Base-by-base conservation (phyloP, 352 stramenopile genomes). In the Phytopythium boreale region DNA sequence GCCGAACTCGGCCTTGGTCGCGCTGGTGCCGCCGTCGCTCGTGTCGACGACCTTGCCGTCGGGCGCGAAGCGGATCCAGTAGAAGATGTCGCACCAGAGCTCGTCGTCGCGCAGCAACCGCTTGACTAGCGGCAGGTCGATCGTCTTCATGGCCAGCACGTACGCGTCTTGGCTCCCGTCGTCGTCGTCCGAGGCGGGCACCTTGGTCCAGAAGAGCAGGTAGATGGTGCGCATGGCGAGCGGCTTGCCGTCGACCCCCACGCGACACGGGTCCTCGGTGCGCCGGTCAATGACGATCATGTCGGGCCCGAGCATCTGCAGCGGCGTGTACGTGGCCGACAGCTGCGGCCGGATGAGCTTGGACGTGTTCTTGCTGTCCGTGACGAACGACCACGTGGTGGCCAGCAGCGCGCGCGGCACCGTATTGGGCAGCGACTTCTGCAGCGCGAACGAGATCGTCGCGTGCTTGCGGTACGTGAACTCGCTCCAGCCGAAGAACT, bases 31-130 rank as follows among this genome's bases (percentile, higher is more conserved):
- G 24, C 57, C 60, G 6, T 66, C 62, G 9, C 49, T 57, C 3
- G 31, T 41, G 4, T 74, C 12, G 15, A 37, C 39, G 20, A 34
- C 44, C 8, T 17, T 47, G 34, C 61, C 27, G 46, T 69, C 19
- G 3, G 70, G 64, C 15, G 73, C 59, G 52, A 83, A 82, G 52
- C 77, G 71, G 66, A 85, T 77, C 76, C 77, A 89, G 62, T 89
- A 89, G 64, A 87, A 87, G 55, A 88, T 78, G 52, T 90, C 75
- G 67, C 75, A 85, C 79, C 79, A 90, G 31, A 70, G 43, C 61
- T 90, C 77, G 50, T 82, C 63, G 20, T 71, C 58, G 2, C 61
- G 62, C 46, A 90, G 64, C 55, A 76, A 49, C 29, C 71, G 66
- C 57, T 82, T 79, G 29, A 84, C 74, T 27, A 76, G 60, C 39